Evolutionary conservation across 306 rosid species (phyloP).

Genomic region (Argentina anserina): DNA sequence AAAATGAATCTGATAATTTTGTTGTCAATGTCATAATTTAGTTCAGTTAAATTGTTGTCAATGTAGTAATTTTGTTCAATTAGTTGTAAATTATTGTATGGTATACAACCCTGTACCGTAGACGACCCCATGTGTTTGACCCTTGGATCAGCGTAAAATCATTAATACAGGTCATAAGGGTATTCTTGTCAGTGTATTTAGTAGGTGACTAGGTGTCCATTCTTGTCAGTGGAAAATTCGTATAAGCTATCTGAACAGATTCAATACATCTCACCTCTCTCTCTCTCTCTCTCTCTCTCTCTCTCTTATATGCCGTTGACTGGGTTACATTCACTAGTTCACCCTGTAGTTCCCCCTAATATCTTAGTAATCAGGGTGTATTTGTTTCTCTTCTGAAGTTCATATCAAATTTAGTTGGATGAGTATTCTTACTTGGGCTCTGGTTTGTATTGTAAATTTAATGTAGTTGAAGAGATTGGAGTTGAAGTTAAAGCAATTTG

Average conservation of each 20-base stretch:
- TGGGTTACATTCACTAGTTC: background rate
- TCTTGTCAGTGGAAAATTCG: background rate
- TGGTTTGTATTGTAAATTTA: background rate
- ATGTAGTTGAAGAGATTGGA: conserved; percentile 92
- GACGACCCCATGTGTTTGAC: background rate
- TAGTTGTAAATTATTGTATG: too few relatives aligned
- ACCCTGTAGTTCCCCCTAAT: background rate
- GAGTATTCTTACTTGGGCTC: background rate
- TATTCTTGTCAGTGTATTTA: too few relatives aligned
- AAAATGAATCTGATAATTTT: too few relatives aligned
- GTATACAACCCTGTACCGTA: too few relatives aligned
- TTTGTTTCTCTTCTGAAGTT: background rate
- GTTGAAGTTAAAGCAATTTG: conserved; percentile 97
- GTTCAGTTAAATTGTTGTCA: too few relatives aligned
- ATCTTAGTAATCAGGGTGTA: background rate
- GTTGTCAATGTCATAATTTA: too few relatives aligned
- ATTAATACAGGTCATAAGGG: background rate
- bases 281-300: background rate
- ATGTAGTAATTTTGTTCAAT: too few relatives aligned
- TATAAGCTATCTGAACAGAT: background rate
- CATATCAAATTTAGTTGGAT: background rate
- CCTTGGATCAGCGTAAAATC: background rate
- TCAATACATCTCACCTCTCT: background rate
- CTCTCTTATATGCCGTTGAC: background rate
- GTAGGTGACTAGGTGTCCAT: background rate